A percentile compares a stretch with the other conserved stretches of the same genome.
phyloP scores from a whole-genome alignment of 768 basidiomycete species.

The Obba rivulosa region DNA sequence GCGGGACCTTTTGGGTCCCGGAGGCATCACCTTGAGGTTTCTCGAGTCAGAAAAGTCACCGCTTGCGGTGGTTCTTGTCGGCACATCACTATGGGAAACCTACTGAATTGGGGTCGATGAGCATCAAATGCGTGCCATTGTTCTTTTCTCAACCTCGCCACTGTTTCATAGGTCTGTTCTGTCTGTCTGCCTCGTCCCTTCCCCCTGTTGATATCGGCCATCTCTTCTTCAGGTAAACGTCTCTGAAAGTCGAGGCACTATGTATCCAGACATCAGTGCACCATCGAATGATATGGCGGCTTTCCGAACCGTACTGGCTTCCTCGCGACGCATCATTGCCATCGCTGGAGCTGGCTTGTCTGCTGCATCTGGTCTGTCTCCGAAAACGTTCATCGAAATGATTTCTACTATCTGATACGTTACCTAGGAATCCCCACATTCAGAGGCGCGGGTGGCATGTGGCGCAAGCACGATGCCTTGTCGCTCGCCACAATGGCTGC shows the following conservation, averaged over 20 bases:
- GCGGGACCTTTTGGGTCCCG: no score
- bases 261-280: not conserved
- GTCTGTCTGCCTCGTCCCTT: not conserved
- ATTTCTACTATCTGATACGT: no score
- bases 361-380: not conserved
- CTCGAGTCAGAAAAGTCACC: no score
- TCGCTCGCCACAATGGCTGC: slow-evolving; percentile 46
- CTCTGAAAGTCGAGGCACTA: no score
- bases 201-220: no score
- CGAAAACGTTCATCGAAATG: not conserved
- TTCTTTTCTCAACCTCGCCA: no score
- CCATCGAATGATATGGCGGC: not conserved
- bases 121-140: no score
- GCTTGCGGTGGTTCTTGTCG: no score
- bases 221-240: no score
- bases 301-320: not conserved
- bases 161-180: not conserved
- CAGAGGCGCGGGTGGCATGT: slow-evolving; percentile 43
- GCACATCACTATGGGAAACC: no score
- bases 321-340: not conserved
- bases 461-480: slow-evolving; percentile 43
- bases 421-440: slow-evolving; percentile 36
- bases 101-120: no score
- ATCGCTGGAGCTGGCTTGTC: not conserved
- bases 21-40: no score